phyloP scores from a whole-genome alignment of 2,329 filamentous ascomycete genomes.

The Aureobasidium zeae region DNA sequence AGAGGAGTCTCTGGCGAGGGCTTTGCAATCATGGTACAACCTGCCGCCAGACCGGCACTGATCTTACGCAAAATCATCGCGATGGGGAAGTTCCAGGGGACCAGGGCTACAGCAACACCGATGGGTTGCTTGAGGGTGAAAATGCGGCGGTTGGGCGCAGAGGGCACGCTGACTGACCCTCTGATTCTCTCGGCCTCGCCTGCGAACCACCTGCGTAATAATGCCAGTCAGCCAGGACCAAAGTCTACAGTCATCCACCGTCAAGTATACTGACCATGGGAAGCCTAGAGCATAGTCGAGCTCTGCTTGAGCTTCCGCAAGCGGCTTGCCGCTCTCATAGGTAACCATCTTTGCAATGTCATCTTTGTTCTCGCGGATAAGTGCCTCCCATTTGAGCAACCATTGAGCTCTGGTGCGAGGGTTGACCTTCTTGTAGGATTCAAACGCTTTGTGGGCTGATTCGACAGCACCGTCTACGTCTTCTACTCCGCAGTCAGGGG shows the following conservation, averaged over 20 bases:
- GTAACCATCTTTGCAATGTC: constrained; percentile 54
- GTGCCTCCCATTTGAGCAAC: constrained; percentile 54
- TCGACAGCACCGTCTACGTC: constrained; percentile 55
- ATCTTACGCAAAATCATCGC: constrained; percentile 61
- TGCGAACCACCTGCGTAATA: constrained; percentile 36
- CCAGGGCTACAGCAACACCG: constrained; percentile 57
- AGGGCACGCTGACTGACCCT: constrained; percentile 51
- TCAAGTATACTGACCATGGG: constrained; percentile 34
- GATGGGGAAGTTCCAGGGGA: constrained; percentile 65
- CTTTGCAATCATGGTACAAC: constrained; percentile 65
- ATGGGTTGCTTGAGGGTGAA: constrained; percentile 69
- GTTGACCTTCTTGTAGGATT: constrained; percentile 50
- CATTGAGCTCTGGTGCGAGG: constrained; percentile 53
- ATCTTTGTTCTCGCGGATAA: constrained; percentile 53
- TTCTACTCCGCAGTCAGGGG: constrained; percentile 41
- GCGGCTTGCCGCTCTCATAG: constrained; percentile 45
- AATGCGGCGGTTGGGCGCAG: constrained; percentile 53
- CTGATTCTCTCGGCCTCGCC: constrained; percentile 52
- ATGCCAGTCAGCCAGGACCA: background rate
- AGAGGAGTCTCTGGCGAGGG: constrained; percentile 60
- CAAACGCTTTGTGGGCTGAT: constrained; percentile 52
- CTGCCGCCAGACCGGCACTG: constrained; percentile 58
- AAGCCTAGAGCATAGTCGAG: constrained; percentile 43
- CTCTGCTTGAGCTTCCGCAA: constrained; percentile 40
- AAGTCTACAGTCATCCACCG: no score